Evolutionary conservation across 2,329 filamentous ascomycete genomes (phyloP), one percentile per base, ranked within the genome.

Genomic region (Chaetomiaceae sp.): DNA sequence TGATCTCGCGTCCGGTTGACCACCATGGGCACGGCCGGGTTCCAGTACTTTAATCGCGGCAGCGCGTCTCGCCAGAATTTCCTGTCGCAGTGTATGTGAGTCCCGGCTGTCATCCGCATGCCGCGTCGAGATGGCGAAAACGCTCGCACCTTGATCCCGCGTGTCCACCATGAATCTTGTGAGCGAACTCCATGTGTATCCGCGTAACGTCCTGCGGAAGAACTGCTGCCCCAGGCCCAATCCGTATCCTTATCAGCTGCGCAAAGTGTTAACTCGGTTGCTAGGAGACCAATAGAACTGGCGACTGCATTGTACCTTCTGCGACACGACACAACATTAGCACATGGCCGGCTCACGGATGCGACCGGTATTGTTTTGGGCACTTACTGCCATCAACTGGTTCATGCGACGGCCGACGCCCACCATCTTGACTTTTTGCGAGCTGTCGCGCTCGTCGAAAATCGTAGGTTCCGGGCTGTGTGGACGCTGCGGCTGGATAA

Each of bases 31-130:
- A 96, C 67, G 11, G 81, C 70, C 1, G 93, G 93, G 65, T 98
- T 98, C 75, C 95, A 85, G 71, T 83, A 98, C 75, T 98, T 96
- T 56, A 98, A 74, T 47, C 88, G 81, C 18, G 88, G 87, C 38
- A 97, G 81, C 63, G 82, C 84, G 50, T 83, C 73, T 54, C 78
- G 81, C 87, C 88, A 95, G 76, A 98, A 96, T 71, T 88, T 88
- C 61, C 90, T 95, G 55, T 63, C 59, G 53, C 64, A 61, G 45
- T 60, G 53, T 2, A 32, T 30, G 48, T 50, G 18, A 55, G 38
- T 20, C n/a, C n/a, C n/a, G n/a, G 19, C 29, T 10, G 20, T 17
- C 41, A 22, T 15, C 24, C 20, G 22, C 19, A 14, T 11, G 24
- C 17, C 10, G 18, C 33, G 36, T 32, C 18, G n/a, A 11, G 35